Evolutionary conservation across 1,284 basidiomycete genomes (phyloP), one percentile per base, ranked within the genome.

Genomic region (Porogramme epimiltina): DNA sequence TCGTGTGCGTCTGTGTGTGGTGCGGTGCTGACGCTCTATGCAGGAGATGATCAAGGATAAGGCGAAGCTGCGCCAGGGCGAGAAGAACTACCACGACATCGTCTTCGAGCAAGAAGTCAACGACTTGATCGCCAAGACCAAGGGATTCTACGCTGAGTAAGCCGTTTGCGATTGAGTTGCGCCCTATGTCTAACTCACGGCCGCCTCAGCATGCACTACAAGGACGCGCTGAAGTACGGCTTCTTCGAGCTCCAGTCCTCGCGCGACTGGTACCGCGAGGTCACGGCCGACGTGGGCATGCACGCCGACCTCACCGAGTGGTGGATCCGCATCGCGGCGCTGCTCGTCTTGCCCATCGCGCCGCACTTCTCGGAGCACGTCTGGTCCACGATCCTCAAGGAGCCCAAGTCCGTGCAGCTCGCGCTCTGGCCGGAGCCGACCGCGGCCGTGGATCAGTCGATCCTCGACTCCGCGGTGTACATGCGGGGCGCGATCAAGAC

Each of bases 331-430:
- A 74, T 78, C 60, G 87, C 92, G 42, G 82, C 91, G 9, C 78
- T 98, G 49, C 78, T 98, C 59, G 81, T 92, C 63, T 77, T 87
- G 0, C 96, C 97, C 45, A 85, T 99, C 70, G 93, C 95, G 0
- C 95, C 96, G 1, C 97, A 99, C 76, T 93, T 93, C 70, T 82
- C 95, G 45, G 96, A 99, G 68, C 91, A 96, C 76, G 81, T 99
- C 62, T 96, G 92, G 89, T 74, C 77, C 31, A 73, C 79, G 23
- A 78, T 97, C 55, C 82, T 98, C 54, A 82, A 88, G 56, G 82
- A 89, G 58, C 74, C 82, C 8, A 75, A 79, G 20, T 90, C 94
- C 15, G 81, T 98, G 42, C 96, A 99, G 70, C 71, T 76, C 24
- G 95, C 95, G 1, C 75, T 73, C 6, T 97, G 87, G 86, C 94